Conservation (phyloP, 2,329 filamentous ascomycete genomes). For the Aspergillus flavus region DNA sequence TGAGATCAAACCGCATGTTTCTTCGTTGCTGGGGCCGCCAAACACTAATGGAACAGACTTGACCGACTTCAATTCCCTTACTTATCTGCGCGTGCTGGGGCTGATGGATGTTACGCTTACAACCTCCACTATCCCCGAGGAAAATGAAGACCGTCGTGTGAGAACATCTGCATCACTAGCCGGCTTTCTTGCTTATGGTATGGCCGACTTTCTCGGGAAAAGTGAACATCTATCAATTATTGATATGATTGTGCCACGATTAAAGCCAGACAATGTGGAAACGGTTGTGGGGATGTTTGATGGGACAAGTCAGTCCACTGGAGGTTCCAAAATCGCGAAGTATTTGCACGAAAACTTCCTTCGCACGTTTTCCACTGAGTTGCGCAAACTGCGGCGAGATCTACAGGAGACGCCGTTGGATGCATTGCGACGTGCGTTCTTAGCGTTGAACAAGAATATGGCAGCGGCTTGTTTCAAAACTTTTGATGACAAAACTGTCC, state of each 20-base stretch:
- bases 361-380: constrained; percentile 76
- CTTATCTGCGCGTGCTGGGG: constrained; percentile 82
- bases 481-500: constrained; percentile 69
- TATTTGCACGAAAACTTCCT: constrained; percentile 96
- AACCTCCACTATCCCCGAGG: constrained; percentile 88
- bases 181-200: constrained; percentile 88
- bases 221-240: constrained; percentile 95
- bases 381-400: constrained; percentile 71
- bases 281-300: constrained; percentile 95
- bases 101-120: constrained; percentile 98
- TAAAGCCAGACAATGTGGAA: constrained; percentile 87
- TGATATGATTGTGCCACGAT: constrained; percentile 90
- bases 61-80: constrained; percentile 86
- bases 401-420: constrained; percentile 75
- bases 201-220: constrained; percentile 92
- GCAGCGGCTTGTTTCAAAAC: constrained; percentile 81
- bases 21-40: constrained; percentile 54
- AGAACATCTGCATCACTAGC: constrained; percentile 95
- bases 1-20: constrained; percentile 75
- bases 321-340: constrained; percentile 94
- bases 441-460: constrained; percentile 90
- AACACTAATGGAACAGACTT: constrained; percentile 65
- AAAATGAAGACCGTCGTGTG: constrained; percentile 92
- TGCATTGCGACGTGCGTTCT: constrained; percentile 81
- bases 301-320: constrained; percentile 82